Evolutionary conservation across 495 filamentous ascomycete species (phyloP).

Genomic region (Penicillium parvum): DNA sequence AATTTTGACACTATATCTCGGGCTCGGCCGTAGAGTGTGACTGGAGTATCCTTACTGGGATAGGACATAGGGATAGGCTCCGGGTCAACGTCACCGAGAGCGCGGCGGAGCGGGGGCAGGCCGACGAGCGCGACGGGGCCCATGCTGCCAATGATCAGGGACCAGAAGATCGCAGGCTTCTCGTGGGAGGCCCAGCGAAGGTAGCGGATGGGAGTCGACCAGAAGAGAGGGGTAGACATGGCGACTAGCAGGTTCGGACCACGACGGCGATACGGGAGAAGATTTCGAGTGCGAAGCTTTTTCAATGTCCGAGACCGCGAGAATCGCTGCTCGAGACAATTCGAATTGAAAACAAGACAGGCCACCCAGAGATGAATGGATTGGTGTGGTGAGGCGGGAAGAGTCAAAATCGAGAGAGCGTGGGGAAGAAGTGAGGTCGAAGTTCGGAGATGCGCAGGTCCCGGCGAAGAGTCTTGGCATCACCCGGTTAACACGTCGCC

Average conservation of each 20-base stretch:
- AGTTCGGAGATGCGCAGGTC: conserved; percentile 37
- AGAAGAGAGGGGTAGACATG: conserved; percentile 79
- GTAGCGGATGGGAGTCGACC: conserved; percentile 73
- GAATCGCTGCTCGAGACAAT: conserved; percentile 3
- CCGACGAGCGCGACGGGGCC: conserved; percentile 65
- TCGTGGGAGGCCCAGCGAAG: conserved; percentile 80
- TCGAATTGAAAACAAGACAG: background rate
- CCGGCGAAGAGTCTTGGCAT: conserved; percentile 40
- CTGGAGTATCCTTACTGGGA: conserved; percentile 60
- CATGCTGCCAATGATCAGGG: conserved; percentile 61
- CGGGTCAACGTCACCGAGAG: conserved; percentile 65
- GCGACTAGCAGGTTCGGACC: conserved; percentile 21
- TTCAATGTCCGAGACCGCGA: background rate
- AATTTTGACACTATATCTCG: background rate
- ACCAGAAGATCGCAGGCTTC: conserved; percentile 85
- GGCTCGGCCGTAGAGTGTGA: background rate
- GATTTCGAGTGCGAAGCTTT: conserved; percentile 7
- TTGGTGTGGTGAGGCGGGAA: conserved; percentile 8
- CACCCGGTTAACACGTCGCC: conserved; percentile 48
- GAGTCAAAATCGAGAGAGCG: conserved; percentile 19
- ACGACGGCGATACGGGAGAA: conserved; percentile 13
- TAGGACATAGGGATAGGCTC: conserved; percentile 80
- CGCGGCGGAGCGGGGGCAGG: conserved; percentile 64
- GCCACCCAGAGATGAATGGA: conserved; percentile 8
- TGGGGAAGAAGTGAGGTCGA: conserved; percentile 28